Base-by-base conservation (phyloP, 495 filamentous ascomycete genomes). In the Xylaria scruposa region DNA sequence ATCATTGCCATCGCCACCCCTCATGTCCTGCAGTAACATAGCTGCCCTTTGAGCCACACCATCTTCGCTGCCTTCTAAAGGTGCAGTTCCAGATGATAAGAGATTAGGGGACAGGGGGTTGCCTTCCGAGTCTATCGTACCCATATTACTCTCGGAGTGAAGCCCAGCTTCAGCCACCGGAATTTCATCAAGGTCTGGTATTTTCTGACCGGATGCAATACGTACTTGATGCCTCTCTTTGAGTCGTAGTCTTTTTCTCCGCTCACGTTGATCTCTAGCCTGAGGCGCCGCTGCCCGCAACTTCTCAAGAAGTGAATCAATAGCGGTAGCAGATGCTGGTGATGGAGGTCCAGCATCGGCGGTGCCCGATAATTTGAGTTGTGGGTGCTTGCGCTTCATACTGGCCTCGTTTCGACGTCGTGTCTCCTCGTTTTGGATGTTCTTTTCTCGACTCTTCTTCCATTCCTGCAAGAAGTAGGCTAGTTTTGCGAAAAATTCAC, bases 271-370 rank as follows among this genome's bases (percentile, higher is more conserved):
- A 79, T 97, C 94, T 70, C 92, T 85, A 7, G 94, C 88, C 82
- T 97, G 93, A 33, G 96, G 97, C 42, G 94, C 95, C 3, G 96
- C 96, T 47, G 94, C 94, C 65, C 96, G 92, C 65, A 99, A 84
- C 82, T 98, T 98, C 88, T 97, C 93, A 47, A 99, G 88, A n/a
- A 99, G 85, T 17, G 90, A 92, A 83, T 99, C 96, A 94, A 99
- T 98, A 46, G 95, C 97, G 54, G 96, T 97, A 56, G 93, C 92
- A 42, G 90, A 88, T 42, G 87, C 88, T n/a, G 95, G 92, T 12
- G 93, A 91, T 24, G 86, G 83, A 2, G 90, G 89, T 4, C 81
- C 82, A 38, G 58, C 63, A 17, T 83, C 83, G 21, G 81, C 72
- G 59, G 85, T 82, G 56, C 88, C 86, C 49, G 87, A 83, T 53